phyloP scores from a whole-genome alignment of 257 asterid species.

The Agastache rugosa region DNA sequence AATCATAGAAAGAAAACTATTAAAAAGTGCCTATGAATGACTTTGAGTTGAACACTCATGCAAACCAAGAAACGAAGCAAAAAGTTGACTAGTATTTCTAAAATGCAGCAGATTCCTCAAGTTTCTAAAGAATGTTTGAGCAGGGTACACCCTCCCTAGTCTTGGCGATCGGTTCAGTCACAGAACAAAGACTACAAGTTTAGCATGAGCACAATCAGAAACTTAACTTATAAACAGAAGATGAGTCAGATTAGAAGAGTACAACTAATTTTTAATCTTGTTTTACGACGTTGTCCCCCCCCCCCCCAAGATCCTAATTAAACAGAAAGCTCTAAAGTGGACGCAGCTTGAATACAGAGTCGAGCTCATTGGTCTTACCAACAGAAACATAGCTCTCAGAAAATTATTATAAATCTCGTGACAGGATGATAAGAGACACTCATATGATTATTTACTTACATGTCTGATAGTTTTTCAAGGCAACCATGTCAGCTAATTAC shows the following conservation, averaged over 20 bases:
- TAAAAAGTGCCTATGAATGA: background rate
- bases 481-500: background rate
- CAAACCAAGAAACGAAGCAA: background rate
- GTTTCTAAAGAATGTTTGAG: background rate
- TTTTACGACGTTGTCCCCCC: background rate
- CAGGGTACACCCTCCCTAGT: background rate
- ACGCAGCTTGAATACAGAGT: slow-evolving; percentile 4
- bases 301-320: no score
- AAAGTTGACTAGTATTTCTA: background rate
- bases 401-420: no score
- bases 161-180: no score
- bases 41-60: background rate
- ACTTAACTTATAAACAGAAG: slow-evolving; percentile 11
- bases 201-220: slow-evolving; percentile 12
- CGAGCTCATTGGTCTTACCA: background rate
- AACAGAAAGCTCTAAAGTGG: background rate
- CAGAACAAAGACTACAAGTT: background rate
- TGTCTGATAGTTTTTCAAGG: background rate
- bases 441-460: background rate
- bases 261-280: background rate
- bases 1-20: background rate
- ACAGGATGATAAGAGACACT: background rate
- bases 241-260: background rate
- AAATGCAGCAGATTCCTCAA: slow-evolving; percentile 17
- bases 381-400: background rate